Percentiles rank a stretch among this genome's conserved stretches.
phyloP scores from a whole-genome alignment of 2,329 filamentous ascomycete genomes.

The Aspergillus clavatus region DNA sequence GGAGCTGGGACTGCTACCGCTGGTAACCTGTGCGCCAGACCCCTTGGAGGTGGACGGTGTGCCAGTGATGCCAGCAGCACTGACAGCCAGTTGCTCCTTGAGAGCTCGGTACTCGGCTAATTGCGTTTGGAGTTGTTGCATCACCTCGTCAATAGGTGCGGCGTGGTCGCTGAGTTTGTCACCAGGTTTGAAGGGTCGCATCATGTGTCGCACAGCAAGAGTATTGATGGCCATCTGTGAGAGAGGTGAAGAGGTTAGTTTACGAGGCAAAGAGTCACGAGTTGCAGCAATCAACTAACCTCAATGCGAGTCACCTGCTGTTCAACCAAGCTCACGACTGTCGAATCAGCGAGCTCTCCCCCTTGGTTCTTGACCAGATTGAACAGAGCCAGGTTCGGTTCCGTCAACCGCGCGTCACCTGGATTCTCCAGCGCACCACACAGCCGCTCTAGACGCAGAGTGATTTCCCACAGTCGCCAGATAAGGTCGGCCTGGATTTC shows the following conservation, averaged over 20 bases:
- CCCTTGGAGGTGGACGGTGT: slow-evolving; percentile 12
- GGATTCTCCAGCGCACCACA: slow-evolving; percentile 80
- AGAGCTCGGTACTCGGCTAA: slow-evolving; percentile 39
- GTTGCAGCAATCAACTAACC: slow-evolving; percentile 52
- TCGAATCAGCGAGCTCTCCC: slow-evolving; percentile 81
- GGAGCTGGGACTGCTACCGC: slow-evolving; percentile 20
- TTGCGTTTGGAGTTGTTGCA: slow-evolving; percentile 38
- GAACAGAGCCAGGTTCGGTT: slow-evolving; percentile 77
- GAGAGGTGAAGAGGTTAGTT: not conserved
- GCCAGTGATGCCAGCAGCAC: slow-evolving; percentile 22
- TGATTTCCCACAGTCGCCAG: slow-evolving; percentile 86
- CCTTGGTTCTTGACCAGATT: slow-evolving; percentile 68
- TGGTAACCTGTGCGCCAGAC: slow-evolving; percentile 10
- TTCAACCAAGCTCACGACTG: slow-evolving; percentile 84
- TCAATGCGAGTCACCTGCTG: slow-evolving; percentile 95
- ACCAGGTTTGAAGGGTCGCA: slow-evolving; percentile 61
- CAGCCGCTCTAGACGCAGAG: slow-evolving; percentile 84
- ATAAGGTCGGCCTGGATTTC: slow-evolving; percentile 80
- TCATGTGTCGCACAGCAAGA: slow-evolving; percentile 71
- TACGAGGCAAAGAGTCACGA: not conserved
- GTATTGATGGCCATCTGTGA: slow-evolving; percentile 74
- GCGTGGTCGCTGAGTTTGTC: slow-evolving; percentile 66
- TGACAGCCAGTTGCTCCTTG: slow-evolving; percentile 35
- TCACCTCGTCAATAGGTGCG: slow-evolving; percentile 68
- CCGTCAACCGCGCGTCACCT: slow-evolving; percentile 59